Conservation (phyloP, 148 eudicot genomes). For the Pharnaceum exiguum region DNA sequence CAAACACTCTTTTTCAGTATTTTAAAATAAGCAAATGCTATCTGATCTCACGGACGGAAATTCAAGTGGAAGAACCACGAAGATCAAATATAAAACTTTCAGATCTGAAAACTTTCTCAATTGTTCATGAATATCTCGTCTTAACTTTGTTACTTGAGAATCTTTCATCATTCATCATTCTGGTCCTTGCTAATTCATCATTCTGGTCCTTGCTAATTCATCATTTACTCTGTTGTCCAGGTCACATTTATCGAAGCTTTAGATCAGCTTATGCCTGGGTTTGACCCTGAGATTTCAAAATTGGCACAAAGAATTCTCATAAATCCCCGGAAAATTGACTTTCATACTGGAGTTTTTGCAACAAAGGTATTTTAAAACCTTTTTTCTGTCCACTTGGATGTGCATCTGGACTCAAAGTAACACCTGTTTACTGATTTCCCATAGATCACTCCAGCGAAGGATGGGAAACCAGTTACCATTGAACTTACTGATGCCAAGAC, state of each 20-base stretch:
- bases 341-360: constrained; percentile 97
- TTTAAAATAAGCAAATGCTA: neutral
- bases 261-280: constrained; percentile 99
- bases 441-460: constrained; percentile 97
- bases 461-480: constrained; percentile 94
- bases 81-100: too few species aligned
- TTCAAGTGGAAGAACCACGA: too few species aligned
- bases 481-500: constrained; percentile 99
- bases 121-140: neutral
- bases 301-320: constrained; percentile 94
- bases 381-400: neutral
- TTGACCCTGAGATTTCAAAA: constrained; percentile 98
- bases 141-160: neutral
- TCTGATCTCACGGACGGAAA: neutral
- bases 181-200: too few species aligned
- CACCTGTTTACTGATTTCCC: constrained; percentile 4
- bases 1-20: neutral
- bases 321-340: constrained; percentile 95
- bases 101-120: too few species aligned
- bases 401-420: constrained; percentile 1
- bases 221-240: constrained; percentile 42
- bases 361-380: constrained; percentile 69
- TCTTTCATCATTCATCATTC: neutral
- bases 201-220: too few species aligned
- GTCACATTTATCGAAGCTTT: constrained; percentile 97